These are phyloP conservation scores for Pichia paraexigua DNA, from an alignment of 805 yeast species.

Conservation along the genomic window DNA sequence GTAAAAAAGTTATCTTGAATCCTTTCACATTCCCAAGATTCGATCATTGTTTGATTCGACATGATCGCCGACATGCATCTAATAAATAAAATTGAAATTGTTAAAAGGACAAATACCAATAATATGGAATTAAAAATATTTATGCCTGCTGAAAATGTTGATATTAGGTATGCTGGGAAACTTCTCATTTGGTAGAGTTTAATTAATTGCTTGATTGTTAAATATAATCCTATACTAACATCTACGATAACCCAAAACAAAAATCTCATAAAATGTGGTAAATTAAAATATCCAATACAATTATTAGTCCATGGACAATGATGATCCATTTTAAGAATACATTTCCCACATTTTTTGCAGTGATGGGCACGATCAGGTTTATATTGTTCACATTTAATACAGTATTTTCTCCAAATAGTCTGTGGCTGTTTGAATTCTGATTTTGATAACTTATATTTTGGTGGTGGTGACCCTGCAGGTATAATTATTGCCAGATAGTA, in stretches of 20 bases:
- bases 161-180: constrained; percentile 49
- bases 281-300: constrained; percentile 75
- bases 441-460: constrained; percentile 29
- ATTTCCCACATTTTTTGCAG: constrained; percentile 65
- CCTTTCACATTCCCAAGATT: constrained; percentile 86
- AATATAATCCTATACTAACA: constrained; percentile 38
- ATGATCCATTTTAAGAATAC: constrained; percentile 89
- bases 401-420: constrained; percentile 52
- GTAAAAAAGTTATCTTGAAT: constrained; percentile 56
- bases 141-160: constrained; percentile 44
- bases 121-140: constrained; percentile 49
- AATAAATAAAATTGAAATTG: constrained; percentile 50
- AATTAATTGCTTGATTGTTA: constrained; percentile 33
- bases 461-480: constrained; percentile 64
- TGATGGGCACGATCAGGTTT: constrained; percentile 87
- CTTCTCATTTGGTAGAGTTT: constrained; percentile 41
- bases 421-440: constrained; percentile 13
- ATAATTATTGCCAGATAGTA: constrained; percentile 60
- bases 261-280: constrained; percentile 76
- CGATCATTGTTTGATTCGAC: constrained; percentile 81
- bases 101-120: constrained; percentile 49
- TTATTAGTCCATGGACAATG: constrained; percentile 92
- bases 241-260: constrained; percentile 54
- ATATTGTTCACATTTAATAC: constrained; percentile 60
- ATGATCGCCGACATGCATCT: constrained; percentile 53